Conservation (phyloP, 257 asterid species). For the Verbascum thapsus region DNA sequence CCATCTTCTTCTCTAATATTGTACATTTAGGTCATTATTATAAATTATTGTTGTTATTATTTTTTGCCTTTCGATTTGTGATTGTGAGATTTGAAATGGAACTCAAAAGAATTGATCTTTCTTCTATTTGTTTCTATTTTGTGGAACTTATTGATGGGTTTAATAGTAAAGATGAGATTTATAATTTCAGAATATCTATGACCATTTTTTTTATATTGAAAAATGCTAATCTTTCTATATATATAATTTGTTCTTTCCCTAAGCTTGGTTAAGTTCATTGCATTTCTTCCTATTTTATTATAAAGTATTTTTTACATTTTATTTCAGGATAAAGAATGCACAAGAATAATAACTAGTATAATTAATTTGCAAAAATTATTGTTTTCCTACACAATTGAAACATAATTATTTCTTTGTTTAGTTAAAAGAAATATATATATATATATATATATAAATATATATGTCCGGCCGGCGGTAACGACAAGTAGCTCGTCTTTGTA, state of each 20-base stretch:
- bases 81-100: conserved; percentile 28
- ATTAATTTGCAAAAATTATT: conserved; percentile 7
- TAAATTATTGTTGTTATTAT: conserved; percentile 4
- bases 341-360: neutral
- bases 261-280: conserved; percentile 34
- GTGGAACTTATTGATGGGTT: conserved; percentile 27
- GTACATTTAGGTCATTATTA: conserved; percentile 41
- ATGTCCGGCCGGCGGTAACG: conserved; percentile 32
- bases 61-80: conserved; percentile 17
- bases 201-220: conserved; percentile 21
- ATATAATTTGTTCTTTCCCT: conserved; percentile 34
- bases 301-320: too few species aligned
- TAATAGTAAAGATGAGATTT: conserved; percentile 33
- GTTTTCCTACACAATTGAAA: too few species aligned
- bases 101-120: neutral
- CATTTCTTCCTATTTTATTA: conserved; percentile 21
- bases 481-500: conserved; percentile 30
- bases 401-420: too few species aligned
- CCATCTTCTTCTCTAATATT: conserved; percentile 27
- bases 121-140: conserved; percentile 11
- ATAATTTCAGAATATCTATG: conserved; percentile 27
- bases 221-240: conserved; percentile 39
- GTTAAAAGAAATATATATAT: too few species aligned
- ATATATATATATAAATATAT: neutral
- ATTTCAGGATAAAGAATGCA: conserved; percentile 19